These are phyloP conservation scores for Talaromyces atroroseus DNA, from an alignment of 2,329 filamentous ascomycete species.

Conservation along the genomic window DNA sequence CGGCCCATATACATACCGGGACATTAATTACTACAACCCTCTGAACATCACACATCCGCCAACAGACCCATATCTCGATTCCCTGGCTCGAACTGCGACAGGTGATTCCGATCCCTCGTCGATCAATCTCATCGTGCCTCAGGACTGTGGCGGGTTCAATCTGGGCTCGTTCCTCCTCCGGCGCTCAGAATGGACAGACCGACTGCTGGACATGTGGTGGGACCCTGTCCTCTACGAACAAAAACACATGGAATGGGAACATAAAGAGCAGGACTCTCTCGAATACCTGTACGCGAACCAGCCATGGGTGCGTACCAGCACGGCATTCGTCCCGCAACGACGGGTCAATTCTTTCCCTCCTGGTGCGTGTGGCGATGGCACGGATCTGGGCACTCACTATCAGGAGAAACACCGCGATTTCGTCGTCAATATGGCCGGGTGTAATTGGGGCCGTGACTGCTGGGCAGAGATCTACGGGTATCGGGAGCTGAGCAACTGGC, in stretches of 20 bases:
- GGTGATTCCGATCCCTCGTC: constrained; percentile 75
- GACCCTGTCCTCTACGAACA: constrained; percentile 96
- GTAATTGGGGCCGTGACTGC: constrained; percentile 93
- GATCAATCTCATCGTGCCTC: constrained; percentile 80
- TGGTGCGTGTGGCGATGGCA: constrained; percentile 66
- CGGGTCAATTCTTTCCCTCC: constrained; percentile 91
- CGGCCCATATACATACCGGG: constrained; percentile 71
- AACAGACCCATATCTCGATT: constrained; percentile 68
- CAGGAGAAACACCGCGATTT: constrained; percentile 81
- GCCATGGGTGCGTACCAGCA: constrained; percentile 84
- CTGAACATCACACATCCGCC: constrained; percentile 87
- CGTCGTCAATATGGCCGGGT: constrained; percentile 96
- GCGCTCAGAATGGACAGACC: constrained; percentile 82
- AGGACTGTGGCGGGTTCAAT: constrained; percentile 95
- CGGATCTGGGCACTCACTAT: constrained; percentile 75
- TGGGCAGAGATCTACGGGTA: constrained; percentile 98
- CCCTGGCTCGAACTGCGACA: constrained; percentile 61
- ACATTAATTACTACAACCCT: constrained; percentile 95
- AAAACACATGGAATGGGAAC: constrained; percentile 98
- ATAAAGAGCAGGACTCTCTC: constrained; percentile 95
- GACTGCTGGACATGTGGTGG: constrained; percentile 95
- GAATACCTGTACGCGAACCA: constrained; percentile 88
- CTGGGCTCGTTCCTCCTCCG: constrained; percentile 90
- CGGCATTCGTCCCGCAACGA: constrained; percentile 84
- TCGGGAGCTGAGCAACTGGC: constrained; percentile 80